Base-by-base conservation (phyloP, 352 stramenopile genomes). In the Phytopythium vexans region DNA sequence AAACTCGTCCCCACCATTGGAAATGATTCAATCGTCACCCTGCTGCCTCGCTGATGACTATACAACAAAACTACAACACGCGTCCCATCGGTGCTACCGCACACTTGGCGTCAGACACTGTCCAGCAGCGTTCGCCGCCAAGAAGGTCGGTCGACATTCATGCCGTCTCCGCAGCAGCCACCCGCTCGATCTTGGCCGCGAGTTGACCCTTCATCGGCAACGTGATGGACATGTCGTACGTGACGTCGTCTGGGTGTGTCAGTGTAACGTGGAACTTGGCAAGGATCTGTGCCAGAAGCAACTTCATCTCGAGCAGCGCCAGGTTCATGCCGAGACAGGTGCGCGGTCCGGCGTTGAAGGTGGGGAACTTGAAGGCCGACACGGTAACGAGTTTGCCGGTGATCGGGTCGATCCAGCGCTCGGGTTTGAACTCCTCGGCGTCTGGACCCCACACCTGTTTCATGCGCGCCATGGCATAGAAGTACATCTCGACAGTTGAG, bases 271-370 rank as follows among this genome's bases (percentile, higher is more conserved):
- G 48, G 35, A 90, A 95, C 39, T 80, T 77, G 37, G 64, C 64
- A 21, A 95, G 35, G 31, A 95, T 37, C 6, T 62, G 58, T 5
- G 66, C 57, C 32, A 86, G 50, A 8, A 89, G 67, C 37, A 92
- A 50, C 66, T 92, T 92, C 62, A 92, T 88, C 68, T 95, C 77
- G 4, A 93, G 58, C 66, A 94, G 78, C 6, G 87, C 86, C 0
- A 96, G 60, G 14, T 73, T 74, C 49, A 71, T 77, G 14, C 87
- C 87, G 4, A 94, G 56, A 42, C 87, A 95, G 27, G 68, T 40
- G 21, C 86, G 71, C 5, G 75, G 77, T 0, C 87, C 86, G 16
- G 68, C 78, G 49, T 89, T 75, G 59, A 96, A 96, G 3, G 71
- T 53, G 8, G 61, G 49, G 56, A 89, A 94, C 54, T 92, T 58